phyloP scores from a whole-genome alignment of 2,329 filamentous ascomycete species.

The Monilinia fructicola region DNA sequence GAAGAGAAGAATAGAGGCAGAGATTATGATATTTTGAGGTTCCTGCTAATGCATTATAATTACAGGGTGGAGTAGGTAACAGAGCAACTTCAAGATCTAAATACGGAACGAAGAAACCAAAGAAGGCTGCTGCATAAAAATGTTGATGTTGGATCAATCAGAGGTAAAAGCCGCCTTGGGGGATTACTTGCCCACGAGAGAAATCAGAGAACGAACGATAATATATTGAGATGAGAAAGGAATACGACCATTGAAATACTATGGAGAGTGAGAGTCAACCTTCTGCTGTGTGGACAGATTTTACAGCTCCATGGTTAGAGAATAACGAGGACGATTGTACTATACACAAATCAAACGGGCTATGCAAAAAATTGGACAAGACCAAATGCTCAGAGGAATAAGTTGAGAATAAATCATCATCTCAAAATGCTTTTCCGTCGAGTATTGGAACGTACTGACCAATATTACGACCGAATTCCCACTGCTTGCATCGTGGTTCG shows the following conservation, averaged over 20 bases:
- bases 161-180: not conserved
- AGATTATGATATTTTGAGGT: not conserved
- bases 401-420: not conserved
- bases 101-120: conserved; percentile 98
- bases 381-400: not conserved
- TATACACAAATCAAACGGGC: conserved; percentile 15
- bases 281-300: not conserved
- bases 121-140: conserved; percentile 57
- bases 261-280: not conserved
- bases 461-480: not conserved
- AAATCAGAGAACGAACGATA: not conserved
- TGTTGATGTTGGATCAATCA: conserved; percentile 16
- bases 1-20: not conserved
- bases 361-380: conserved; percentile 3
- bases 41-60: conserved; percentile 34
- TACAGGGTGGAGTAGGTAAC: conserved; percentile 83
- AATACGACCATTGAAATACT: not conserved
- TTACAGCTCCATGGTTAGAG: not conserved
- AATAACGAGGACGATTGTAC: conserved; percentile 10
- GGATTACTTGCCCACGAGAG: not conserved
- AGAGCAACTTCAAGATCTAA: conserved; percentile 86
- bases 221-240: not conserved
- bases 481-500: not conserved
- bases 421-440: not conserved
- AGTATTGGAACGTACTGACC: not conserved